Percentiles rank a stretch among this genome's conserved stretches.
phyloP scores from a whole-genome alignment of 805 yeast species.

The Ogataea thermomethanolica region DNA sequence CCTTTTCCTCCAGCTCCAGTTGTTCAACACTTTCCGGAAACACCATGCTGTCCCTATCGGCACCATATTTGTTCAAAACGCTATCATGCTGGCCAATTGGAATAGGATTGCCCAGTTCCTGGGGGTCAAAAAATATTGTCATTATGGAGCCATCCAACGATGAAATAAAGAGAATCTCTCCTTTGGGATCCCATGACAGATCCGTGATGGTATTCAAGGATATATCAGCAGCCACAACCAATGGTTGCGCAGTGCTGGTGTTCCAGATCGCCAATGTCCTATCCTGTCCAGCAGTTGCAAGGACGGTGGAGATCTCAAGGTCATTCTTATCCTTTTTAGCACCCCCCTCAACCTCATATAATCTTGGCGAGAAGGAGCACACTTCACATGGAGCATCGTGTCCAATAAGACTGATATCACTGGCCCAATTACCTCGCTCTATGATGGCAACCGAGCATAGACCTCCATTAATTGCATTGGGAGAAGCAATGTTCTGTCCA shows the following conservation, averaged over 20 bases:
- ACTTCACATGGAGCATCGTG: conserved; percentile 87
- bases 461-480: conserved; percentile 83
- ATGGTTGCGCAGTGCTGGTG: conserved; percentile 70
- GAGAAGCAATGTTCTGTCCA: conserved; percentile 82
- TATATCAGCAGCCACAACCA: conserved; percentile 75
- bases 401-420: conserved; percentile 71
- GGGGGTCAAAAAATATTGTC: conserved; percentile 55
- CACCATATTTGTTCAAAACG: conserved; percentile 80
- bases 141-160: conserved; percentile 85
- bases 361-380: conserved; percentile 66
- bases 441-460: conserved; percentile 70
- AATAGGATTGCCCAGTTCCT: conserved; percentile 58
- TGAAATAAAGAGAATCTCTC: conserved; percentile 65
- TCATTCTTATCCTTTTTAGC: conserved; percentile 17
- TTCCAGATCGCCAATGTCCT: conserved; percentile 85
- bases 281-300: conserved; percentile 98
- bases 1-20: conserved; percentile 64
- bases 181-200: conserved; percentile 84
- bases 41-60: conserved; percentile 75
- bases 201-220: conserved; percentile 80
- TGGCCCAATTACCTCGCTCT: conserved; percentile 76
- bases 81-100: conserved; percentile 65
- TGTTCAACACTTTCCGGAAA: conserved; percentile 88
- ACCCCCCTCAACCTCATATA: conserved; percentile 40
- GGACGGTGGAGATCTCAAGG: conserved; percentile 50